These are phyloP conservation scores for Albugo laibachii DNA, from an alignment of 352 stramenopile species.

Conservation along the genomic window DNA sequence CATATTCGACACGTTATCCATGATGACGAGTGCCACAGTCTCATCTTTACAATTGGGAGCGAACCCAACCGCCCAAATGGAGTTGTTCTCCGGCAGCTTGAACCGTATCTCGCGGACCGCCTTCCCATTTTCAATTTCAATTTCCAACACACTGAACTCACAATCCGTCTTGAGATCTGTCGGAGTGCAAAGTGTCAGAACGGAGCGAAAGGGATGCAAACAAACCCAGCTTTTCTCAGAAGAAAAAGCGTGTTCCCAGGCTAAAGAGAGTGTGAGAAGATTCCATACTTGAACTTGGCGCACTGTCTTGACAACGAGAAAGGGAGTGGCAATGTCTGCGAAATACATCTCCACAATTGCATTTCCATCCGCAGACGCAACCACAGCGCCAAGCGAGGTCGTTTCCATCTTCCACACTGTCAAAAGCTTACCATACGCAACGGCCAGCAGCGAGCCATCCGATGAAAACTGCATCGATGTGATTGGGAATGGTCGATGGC, in stretches of 20 bases:
- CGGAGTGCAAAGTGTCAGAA: too few relatives aligned
- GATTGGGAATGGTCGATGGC: conserved; percentile 50
- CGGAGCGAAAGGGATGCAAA: too few relatives aligned
- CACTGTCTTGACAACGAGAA: conserved; percentile 32
- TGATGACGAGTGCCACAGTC: conserved; percentile 8
- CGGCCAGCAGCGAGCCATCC: conserved; percentile 66
- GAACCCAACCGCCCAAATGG: too few relatives aligned
- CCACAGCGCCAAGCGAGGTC: conserved; percentile 52
- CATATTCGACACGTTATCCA: conserved; percentile 30
- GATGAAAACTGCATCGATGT: conserved; percentile 39
- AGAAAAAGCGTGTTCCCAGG: conserved; percentile 16
- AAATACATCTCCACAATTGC: conserved; percentile 39
- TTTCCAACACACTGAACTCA: too few relatives aligned
- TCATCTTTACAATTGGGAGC: too few relatives aligned
- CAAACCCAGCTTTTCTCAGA: too few relatives aligned
- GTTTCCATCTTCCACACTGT: conserved; percentile 72
- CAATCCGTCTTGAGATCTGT: too few relatives aligned
- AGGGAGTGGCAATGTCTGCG: conserved; percentile 28
- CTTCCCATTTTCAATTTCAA: too few relatives aligned
- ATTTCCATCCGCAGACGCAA: conserved; percentile 20
- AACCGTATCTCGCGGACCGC: too few relatives aligned
- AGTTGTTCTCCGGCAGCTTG: too few relatives aligned
- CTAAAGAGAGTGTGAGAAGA: conserved; percentile 35
- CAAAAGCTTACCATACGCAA: conserved; percentile 59
- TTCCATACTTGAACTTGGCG: conserved; percentile 57